Evolutionary conservation across 2,329 filamentous ascomycete species (phyloP).

Genomic region (Trichoderma atroviride): DNA sequence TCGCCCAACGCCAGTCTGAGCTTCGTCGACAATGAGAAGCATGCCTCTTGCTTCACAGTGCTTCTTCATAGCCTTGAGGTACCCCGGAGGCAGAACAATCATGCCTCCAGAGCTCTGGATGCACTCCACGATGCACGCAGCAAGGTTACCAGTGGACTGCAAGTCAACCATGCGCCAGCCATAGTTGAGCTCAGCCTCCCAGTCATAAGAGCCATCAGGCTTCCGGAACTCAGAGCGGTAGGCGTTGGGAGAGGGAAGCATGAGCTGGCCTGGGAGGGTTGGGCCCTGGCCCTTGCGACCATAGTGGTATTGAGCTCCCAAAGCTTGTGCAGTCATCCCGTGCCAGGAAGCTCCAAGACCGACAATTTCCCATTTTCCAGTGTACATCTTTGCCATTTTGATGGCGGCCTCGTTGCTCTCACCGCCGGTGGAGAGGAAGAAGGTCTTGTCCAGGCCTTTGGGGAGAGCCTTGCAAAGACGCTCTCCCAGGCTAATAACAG

Average conservation of each 20-base stretch:
- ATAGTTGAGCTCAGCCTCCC: constrained; percentile 62
- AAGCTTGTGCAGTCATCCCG: constrained; percentile 59
- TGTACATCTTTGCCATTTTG: constrained; percentile 65
- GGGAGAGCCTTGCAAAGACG: constrained; percentile 54
- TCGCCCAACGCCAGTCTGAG: constrained; percentile 61
- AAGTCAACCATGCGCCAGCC: constrained; percentile 64
- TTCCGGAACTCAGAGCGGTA: constrained; percentile 63
- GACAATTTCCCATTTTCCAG: constrained; percentile 67
- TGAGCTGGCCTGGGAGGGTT: constrained; percentile 58
- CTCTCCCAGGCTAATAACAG: constrained; percentile 58
- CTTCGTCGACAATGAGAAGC: constrained; percentile 64
- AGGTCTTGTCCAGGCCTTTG: constrained; percentile 53
- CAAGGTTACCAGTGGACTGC: constrained; percentile 62
- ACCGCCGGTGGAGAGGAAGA: constrained; percentile 61
- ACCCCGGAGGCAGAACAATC: constrained; percentile 60
- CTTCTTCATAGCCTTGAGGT: constrained; percentile 57
- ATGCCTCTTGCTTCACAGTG: constrained; percentile 60
- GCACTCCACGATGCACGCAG: constrained; percentile 65
- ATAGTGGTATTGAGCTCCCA: constrained; percentile 58
- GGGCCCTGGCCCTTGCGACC: constrained; percentile 54
- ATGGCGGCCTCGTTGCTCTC: constrained; percentile 66
- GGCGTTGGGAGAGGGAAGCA: constrained; percentile 61
- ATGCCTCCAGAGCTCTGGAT: constrained; percentile 64
- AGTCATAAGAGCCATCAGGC: constrained; percentile 62
- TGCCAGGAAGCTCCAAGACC: constrained; percentile 62